Conservation (phyloP, 176 grass and related monocot genomes). For the Phoenix roebelenii region DNA sequence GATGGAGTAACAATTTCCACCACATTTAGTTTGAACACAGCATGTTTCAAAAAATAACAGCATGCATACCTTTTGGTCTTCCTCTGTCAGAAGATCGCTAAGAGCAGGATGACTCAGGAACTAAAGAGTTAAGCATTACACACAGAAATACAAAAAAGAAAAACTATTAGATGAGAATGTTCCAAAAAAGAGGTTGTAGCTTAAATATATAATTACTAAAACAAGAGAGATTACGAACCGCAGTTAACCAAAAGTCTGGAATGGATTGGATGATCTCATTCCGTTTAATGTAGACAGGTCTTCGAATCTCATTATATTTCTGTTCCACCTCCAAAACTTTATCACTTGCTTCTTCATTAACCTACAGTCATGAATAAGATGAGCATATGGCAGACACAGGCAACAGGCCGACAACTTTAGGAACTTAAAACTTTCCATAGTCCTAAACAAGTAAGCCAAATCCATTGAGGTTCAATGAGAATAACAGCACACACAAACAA, state of each 20-base stretch:
- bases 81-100: conserved; percentile 53
- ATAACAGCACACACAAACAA: too few relatives aligned
- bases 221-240: conserved; percentile 32
- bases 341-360: conserved; percentile 86
- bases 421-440: too few relatives aligned
- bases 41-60: too few relatives aligned
- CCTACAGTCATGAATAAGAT: conserved; percentile 32
- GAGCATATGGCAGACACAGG: background rate
- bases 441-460: too few relatives aligned
- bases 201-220: background rate
- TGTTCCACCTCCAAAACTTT: conserved; percentile 85
- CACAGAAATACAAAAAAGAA: conserved; percentile 1
- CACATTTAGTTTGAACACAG: too few relatives aligned
- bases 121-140: conserved; percentile 27
- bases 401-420: too few relatives aligned
- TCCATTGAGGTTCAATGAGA: too few relatives aligned
- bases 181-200: background rate
- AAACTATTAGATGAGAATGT: conserved; percentile 17
- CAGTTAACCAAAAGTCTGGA: conserved; percentile 89
- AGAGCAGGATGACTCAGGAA: conserved; percentile 87
- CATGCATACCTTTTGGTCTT: conserved; percentile 59
- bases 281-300: conserved; percentile 52
- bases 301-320: conserved; percentile 81
- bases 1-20: too few relatives aligned
- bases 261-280: conserved; percentile 70